phyloP scores from a whole-genome alignment of 176 grass and related monocot genomes.

The Triticum dicoccoides region DNA sequence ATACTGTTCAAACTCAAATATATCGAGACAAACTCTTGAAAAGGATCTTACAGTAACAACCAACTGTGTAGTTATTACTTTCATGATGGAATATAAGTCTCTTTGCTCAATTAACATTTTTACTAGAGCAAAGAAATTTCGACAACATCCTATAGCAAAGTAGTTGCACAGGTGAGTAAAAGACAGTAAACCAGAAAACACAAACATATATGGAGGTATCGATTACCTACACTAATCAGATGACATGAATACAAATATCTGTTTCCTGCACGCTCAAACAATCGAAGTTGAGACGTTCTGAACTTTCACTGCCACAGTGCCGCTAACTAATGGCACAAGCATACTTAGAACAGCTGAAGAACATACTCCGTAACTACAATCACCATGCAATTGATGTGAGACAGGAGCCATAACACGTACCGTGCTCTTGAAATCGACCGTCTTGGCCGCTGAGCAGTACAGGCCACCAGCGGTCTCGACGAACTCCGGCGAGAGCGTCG shows the following conservation, averaged over 20 bases:
- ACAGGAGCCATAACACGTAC: neutral
- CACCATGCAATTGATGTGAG: neutral
- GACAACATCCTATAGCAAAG: neutral
- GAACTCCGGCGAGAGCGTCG: conserved; percentile 17
- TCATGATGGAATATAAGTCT: neutral
- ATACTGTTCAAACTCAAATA: neutral
- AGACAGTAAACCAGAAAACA: neutral
- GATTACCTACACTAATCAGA: neutral
- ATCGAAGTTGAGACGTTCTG: neutral
- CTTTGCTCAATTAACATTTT: neutral
- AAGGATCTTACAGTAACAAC: neutral
- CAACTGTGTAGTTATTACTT: neutral
- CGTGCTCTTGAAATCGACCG: conserved; percentile 25
- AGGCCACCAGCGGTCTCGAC: neutral
- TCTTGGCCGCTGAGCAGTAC: conserved; percentile 28
- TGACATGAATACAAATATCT: neutral
- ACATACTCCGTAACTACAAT: neutral
- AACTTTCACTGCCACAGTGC: neutral
- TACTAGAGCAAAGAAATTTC: neutral
- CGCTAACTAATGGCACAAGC: neutral
- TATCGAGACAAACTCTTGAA: neutral
- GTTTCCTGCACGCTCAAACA: neutral
- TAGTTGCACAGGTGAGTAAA: neutral
- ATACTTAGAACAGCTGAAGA: neutral
- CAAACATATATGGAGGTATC: neutral